A percentile compares a stretch with the other conserved stretches of the same genome.
phyloP scores from a whole-genome alignment of 1,284 basidiomycete species.

The Trichosporon sp. region DNA sequence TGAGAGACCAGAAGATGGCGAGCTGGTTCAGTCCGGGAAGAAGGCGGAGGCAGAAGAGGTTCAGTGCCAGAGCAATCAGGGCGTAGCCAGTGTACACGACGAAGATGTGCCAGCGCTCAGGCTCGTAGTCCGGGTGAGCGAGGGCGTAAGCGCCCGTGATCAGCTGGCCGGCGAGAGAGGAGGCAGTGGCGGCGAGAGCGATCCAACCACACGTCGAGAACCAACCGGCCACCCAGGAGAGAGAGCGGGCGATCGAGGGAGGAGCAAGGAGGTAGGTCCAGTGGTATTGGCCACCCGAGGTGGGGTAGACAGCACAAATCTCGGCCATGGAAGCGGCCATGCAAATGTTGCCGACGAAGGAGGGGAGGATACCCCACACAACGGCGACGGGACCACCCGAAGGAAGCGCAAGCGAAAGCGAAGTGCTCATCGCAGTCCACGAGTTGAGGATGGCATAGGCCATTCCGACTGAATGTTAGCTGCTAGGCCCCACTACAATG shows the following conservation, averaged over 20 bases:
- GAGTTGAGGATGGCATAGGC: slow-evolving; percentile 43
- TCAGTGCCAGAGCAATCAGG: slow-evolving; percentile 39
- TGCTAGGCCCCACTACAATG: too few species aligned
- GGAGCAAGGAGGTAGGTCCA: slow-evolving; percentile 52
- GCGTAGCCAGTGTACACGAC: slow-evolving; percentile 45
- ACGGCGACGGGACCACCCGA: slow-evolving; percentile 54
- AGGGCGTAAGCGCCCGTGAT: slow-evolving; percentile 55
- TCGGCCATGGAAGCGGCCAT: slow-evolving; percentile 54
- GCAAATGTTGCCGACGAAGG: slow-evolving; percentile 48
- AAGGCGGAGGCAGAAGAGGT: slow-evolving; percentile 26
- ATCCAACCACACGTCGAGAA: slow-evolving; percentile 51
- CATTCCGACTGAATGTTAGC: slow-evolving; percentile 35
- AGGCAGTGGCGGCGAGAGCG: slow-evolving; percentile 49
- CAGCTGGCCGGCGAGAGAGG: slow-evolving; percentile 44
- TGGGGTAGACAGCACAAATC: slow-evolving; percentile 29
- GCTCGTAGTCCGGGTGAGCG: slow-evolving; percentile 48
- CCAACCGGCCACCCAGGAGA: slow-evolving; percentile 7
- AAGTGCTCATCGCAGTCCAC: slow-evolving; percentile 42
- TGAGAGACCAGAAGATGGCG: slow-evolving; percentile 50
- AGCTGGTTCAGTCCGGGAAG: slow-evolving; percentile 51
- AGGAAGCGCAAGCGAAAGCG: slow-evolving; percentile 40
- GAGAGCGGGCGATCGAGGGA: slow-evolving; percentile 1
- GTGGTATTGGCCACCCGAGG: slow-evolving; percentile 56
- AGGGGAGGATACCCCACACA: slow-evolving; percentile 54
- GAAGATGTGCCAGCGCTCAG: slow-evolving; percentile 44